Conservation (phyloP, 495 filamentous ascomycete genomes). For the Tuber calosporum region DNA sequence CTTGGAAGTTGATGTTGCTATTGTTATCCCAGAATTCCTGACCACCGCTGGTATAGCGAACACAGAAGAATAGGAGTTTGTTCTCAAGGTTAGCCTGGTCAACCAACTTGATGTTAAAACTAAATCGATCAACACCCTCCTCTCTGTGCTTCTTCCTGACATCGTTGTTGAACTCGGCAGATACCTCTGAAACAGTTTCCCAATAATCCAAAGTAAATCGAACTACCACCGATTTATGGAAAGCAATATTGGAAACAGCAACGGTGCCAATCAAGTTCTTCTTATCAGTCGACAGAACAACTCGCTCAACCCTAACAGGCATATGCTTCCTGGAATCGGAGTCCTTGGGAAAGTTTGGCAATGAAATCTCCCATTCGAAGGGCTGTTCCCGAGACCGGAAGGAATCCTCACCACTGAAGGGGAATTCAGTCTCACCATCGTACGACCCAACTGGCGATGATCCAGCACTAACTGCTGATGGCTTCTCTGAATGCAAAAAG, state of each 20-base stretch:
- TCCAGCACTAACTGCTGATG: conserved; percentile 86
- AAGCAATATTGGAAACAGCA: conserved; percentile 79
- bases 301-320: conserved; percentile 68
- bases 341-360: conserved; percentile 74
- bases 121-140: conserved; percentile 76
- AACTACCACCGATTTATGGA: conserved; percentile 79
- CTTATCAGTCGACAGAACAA: conserved; percentile 81
- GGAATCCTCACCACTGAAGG: conserved; percentile 60
- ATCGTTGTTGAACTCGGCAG: conserved; percentile 77
- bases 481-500: conserved; percentile 86
- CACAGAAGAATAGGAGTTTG: conserved; percentile 85
- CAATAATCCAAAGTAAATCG: conserved; percentile 95
- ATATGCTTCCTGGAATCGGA: conserved; percentile 54
- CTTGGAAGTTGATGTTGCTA: conserved; percentile 71
- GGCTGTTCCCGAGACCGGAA: conserved; percentile 45
- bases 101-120: conserved; percentile 85
- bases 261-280: conserved; percentile 74
- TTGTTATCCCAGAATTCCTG: conserved; percentile 97
- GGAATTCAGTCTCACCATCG: conserved; percentile 76
- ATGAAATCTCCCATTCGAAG: conserved; percentile 79
- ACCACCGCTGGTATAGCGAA: conserved; percentile 77
- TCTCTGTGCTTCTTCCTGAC: conserved; percentile 58
- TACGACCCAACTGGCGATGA: conserved; percentile 88
- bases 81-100: conserved; percentile 83
- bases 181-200: conserved; percentile 94